Base-by-base conservation (phyloP, 257 asterid genomes). In the Solanum gandarillasii region DNA sequence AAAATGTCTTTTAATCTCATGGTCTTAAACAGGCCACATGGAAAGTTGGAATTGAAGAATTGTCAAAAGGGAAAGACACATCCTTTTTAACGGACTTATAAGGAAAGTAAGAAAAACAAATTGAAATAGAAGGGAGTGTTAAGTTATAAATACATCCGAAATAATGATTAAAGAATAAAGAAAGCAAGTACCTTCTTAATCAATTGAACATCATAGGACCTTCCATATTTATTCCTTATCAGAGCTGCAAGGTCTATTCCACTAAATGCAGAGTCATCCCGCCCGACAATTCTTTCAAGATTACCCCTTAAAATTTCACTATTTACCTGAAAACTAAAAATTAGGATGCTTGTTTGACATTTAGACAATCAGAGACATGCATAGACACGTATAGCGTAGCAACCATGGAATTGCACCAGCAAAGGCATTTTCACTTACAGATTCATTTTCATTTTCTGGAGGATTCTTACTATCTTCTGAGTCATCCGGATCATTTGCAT, bases 201-300 rank as follows among this genome's bases (percentile, higher is more conserved):
- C 71, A 97, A 88, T 88, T 93, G 98, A 90, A 97, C 98, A 90
- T 97, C 99, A 86, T 97, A 97, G 67, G 99, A 97, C 87, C 95
- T 93, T 84, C 99, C 99, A 83, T 92, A 97, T 90, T 92, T 97
- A 87, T 97, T 97, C 89, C 99, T 90, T 87, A 97, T 97, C 55
- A 97, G 96, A 85, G 98, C 95, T 58, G 99, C 99, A 58, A 97
- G 95, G 88, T 97, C 99, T 43, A 93, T 91, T 73, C 98, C 99
- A 75, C 96, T 97, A 92, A 97, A 97, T 83, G 93, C 86, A 36
- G 98, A 94, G 90, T 97, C 99, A 89, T 97, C 98, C 70, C 79
- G 84, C 87, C 99, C 98, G 88, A 95, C 94, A 25, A 94, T 94
- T 87, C 90, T 94, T 90, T 97, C 99, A 60, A 97, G 96, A 14